Base-by-base conservation (phyloP, 2,329 filamentous ascomycete species). In the Triangularia setosa region DNA sequence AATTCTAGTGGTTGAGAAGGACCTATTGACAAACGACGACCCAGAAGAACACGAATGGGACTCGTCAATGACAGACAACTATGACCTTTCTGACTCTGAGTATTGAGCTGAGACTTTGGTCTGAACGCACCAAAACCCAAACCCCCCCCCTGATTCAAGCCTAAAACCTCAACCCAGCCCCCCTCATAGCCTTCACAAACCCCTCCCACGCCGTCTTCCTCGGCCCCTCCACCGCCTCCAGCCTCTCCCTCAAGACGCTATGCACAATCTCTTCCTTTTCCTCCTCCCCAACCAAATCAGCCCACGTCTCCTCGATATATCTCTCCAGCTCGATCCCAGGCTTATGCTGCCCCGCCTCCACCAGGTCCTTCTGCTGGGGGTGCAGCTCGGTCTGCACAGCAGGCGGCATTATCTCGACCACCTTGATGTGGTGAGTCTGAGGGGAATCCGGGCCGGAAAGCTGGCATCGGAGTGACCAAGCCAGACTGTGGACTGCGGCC, bases 321-420 rank as follows among this genome's bases (percentile, higher is more conserved):
- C 66, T 66, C n/a, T 44, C 71, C 40, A 78, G 62, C 5, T 74
- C 70, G 25, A 78, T 66, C 62, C 71, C 76, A 44, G 70, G 60
- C 44, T 72, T 57, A 14, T 67, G 72, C 62, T 72, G 63, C 0
- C 78, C 77, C 18, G 66, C 65, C 5, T 66, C 71, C 3, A 74
- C 73, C 16, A 79, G 71, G 63, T 78, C 76, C 7, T 65, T 63
- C 68, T 79, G 78, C 53, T 73, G 72, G 63, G 71, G 76, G 68
- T 85, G 83, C 44, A 86, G 70, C 72, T 85, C 83, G 2, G 82
- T 82, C 72, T 76, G 73, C 27, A 81, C 76, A 59, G 79, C 76
- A 14, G 78, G 77, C 56, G 83, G 82, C 14, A 81, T 73, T 44
- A 85, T 71, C 72, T 86, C 82, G 27, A 84, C 72, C 8, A 86